Base-by-base conservation (phyloP, 176 grass and related monocot genomes). In the Triticum urartu region DNA sequence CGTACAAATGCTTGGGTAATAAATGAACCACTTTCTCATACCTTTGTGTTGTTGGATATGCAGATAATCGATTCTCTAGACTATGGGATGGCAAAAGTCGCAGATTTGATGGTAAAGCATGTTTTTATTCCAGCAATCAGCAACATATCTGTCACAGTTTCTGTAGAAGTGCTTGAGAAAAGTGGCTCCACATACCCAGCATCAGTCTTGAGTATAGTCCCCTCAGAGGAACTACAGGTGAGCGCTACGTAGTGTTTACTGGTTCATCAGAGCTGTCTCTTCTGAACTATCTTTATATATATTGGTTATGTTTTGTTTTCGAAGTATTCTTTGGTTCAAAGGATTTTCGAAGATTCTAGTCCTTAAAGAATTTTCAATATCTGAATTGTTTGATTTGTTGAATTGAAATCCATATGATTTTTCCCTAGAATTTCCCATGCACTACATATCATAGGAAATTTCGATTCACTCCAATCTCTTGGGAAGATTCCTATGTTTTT, bases 11-110 rank as follows among this genome's bases (percentile, higher is more conserved):
- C 66, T 68, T 67, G 15, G 68, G 25, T 62, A 84, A 75, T 62
- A 84, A 75, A 43, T 74, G 77, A 60, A 45, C 40, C 69, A 80
- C 34, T 25, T 85, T 87, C 14, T 73, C 24, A 74, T 62, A 68
- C 45, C 2, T 18, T 87, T 68, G 11, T 59, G 47, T 59, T 79
- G 11, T 87, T 42, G 14, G 67, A 77, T 84, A 67, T 80, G 79
- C 90, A 98, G 96, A 85, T 91, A 80, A 75, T 94, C 64, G 88
- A 86, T 85, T 88, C 84, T 42, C 61, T 98, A 77, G 93, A 91
- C 45, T 95, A 98, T 95, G 96, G 96, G 74, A 88, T 98, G 84
- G 88, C 88, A 86, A 95, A 91, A 80, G 72, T 95, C 48, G 90
- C 92, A 88, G 92, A 98, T 73, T 80, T 85, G 68, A 87, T 92